Conservation (phyloP, 2,329 filamentous ascomycete species). For the Clonostachys rhizophaga region DNA sequence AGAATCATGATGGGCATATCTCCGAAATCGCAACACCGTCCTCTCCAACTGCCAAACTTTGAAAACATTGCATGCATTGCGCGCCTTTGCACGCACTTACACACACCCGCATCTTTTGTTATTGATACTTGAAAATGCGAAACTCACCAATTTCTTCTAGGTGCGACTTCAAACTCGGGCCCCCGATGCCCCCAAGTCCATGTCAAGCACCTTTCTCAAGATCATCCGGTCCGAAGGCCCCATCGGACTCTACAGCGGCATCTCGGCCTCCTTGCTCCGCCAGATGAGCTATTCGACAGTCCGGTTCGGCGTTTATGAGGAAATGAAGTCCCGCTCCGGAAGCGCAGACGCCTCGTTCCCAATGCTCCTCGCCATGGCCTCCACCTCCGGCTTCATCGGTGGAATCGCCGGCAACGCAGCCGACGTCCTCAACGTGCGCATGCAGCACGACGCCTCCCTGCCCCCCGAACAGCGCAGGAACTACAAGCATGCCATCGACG, state of each 20-base stretch:
- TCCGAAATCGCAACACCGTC: background rate
- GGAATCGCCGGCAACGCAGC: constrained; percentile 90
- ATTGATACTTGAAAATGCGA: background rate
- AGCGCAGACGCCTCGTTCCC: constrained; percentile 60
- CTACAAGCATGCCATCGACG: constrained; percentile 86
- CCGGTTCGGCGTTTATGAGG: constrained; percentile 94
- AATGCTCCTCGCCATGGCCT: constrained; percentile 78
- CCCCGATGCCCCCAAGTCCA: constrained; percentile 70
- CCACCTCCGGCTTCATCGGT: constrained; percentile 78
- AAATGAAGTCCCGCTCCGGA: constrained; percentile 67
- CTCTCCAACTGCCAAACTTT: no score
- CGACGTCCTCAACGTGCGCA: constrained; percentile 95
- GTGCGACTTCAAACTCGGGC: constrained; percentile 84
- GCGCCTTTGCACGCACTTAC: background rate
- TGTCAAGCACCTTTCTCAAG: constrained; percentile 81
- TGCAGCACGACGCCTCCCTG: constrained; percentile 89
- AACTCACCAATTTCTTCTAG: constrained; percentile 32
- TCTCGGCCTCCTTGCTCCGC: constrained; percentile 87
- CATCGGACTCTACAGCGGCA: constrained; percentile 81
- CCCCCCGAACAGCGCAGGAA: constrained; percentile 71
- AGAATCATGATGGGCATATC: no score
- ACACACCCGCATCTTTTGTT: background rate
- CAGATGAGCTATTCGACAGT: constrained; percentile 96
- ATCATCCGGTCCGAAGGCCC: constrained; percentile 72
- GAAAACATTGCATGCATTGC: background rate